These are phyloP conservation scores for Monosporascus sp. DNA, from an alignment of 2,329 filamentous ascomycete genomes.

Conservation along the genomic window DNA sequence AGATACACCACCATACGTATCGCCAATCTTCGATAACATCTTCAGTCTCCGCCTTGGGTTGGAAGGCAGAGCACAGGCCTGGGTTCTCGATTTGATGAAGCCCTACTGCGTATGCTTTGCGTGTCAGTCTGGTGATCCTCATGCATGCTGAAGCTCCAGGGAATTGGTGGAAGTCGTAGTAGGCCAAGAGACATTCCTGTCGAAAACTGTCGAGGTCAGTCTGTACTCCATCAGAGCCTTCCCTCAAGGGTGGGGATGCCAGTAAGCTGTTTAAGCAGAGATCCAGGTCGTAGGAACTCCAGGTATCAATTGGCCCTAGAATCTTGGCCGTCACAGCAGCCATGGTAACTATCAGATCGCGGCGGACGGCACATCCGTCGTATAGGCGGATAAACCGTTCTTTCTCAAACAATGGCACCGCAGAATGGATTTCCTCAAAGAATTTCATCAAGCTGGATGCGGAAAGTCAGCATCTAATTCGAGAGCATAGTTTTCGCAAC, in stretches of 20 bases:
- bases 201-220: constrained; percentile 22
- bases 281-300: constrained; percentile 16
- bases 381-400: constrained; percentile 20
- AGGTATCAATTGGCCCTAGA: constrained; percentile 14
- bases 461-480: not conserved
- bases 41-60: constrained; percentile 9
- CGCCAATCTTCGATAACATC: constrained; percentile 31
- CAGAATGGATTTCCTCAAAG: constrained; percentile 24
- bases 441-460: constrained; percentile 18
- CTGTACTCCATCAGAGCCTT: constrained; percentile 3
- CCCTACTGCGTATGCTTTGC: constrained; percentile 27
- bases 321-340: constrained; percentile 24
- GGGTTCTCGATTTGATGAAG: constrained; percentile 29
- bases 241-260: constrained; percentile 7
- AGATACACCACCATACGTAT: constrained; percentile 30
- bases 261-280: constrained; percentile 18
- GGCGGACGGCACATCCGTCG: constrained; percentile 13
- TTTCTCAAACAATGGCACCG: constrained; percentile 24
- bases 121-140: constrained; percentile 25
- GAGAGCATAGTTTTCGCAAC: not conserved
- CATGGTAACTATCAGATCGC: constrained; percentile 20
- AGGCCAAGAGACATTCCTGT: constrained; percentile 28
- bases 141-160: constrained; percentile 27
- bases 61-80: constrained; percentile 19
- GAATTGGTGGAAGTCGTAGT: constrained; percentile 31